These are phyloP conservation scores for Trichosanthes truncata DNA, from an alignment of 306 rosid species.

Conservation along the genomic window DNA sequence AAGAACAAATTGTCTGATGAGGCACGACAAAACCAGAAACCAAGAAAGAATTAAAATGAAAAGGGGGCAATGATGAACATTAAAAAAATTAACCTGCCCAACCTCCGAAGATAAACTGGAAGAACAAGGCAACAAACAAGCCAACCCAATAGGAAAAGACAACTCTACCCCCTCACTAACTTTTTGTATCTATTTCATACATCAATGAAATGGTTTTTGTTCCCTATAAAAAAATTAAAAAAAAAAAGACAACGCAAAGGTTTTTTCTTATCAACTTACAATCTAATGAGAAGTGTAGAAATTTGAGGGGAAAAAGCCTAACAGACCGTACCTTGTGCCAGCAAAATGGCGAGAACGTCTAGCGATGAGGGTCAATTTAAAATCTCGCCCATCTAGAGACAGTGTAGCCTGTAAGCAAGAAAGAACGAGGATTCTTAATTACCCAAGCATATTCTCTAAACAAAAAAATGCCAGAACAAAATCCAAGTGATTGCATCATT, in stretches of 20 bases:
- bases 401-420: constrained; percentile 48
- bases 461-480: background rate
- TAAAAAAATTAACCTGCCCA: too few relatives aligned
- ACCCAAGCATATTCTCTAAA: background rate
- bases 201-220: too few relatives aligned
- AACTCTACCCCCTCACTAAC: too few relatives aligned
- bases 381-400: constrained; percentile 51
- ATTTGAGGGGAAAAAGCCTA: background rate
- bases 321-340: constrained; percentile 62
- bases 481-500: background rate
- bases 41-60: too few relatives aligned
- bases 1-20: too few relatives aligned
- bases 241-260: background rate
- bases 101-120: too few relatives aligned
- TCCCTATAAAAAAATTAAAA: background rate
- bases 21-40: too few relatives aligned
- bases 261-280: background rate
- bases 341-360: constrained; percentile 98
- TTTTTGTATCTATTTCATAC: too few relatives aligned
- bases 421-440: constrained; percentile 16
- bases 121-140: too few relatives aligned
- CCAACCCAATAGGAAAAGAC: too few relatives aligned
- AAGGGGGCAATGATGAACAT: too few relatives aligned
- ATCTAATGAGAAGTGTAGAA: background rate
- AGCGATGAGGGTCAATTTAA: constrained; percentile 64